Evolutionary conservation across 192 early-diverging fungal genomes (phyloP).

Genomic region (Mortierella claussenii): DNA sequence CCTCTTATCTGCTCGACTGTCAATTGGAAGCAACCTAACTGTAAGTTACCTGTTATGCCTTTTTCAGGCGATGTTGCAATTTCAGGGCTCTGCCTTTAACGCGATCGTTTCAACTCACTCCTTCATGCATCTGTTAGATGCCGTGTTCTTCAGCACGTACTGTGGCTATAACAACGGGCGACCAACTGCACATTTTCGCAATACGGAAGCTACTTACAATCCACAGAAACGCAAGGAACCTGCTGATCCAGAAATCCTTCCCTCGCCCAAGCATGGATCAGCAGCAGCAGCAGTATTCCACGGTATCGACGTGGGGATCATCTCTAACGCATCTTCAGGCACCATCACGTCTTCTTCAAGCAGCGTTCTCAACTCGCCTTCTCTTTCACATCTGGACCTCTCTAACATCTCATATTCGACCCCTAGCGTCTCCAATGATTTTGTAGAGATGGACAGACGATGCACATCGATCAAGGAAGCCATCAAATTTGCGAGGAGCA

Average conservation of each 20-base stretch:
- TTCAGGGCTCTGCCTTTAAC: too few species aligned
- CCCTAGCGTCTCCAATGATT: not conserved
- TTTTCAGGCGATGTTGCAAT: too few species aligned
- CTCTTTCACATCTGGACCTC: too few species aligned
- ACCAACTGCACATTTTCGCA: not conserved
- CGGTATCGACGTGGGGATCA: slow-evolving; percentile 5
- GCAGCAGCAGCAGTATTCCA: slow-evolving; percentile 12
- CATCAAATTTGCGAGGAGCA: slow-evolving; percentile 90
- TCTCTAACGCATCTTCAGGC: slow-evolving; percentile 17
- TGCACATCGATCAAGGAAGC: slow-evolving; percentile 90
- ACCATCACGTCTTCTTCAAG: slow-evolving; percentile 22
- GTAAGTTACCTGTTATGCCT: too few species aligned
- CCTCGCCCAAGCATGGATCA: slow-evolving; percentile 32
- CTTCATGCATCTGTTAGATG: too few species aligned
- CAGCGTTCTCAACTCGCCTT: slow-evolving; percentile 9
- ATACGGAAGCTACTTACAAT: not conserved
- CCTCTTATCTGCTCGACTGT: slow-evolving; percentile 91
- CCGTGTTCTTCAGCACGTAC: slow-evolving; percentile 94
- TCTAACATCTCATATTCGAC: slow-evolving; percentile 1
- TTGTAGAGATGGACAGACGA: slow-evolving; percentile 54
- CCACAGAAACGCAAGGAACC: slow-evolving; percentile 32
- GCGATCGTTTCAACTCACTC: too few species aligned
- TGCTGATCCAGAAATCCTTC: slow-evolving; percentile 22
- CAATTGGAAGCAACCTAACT: slow-evolving; percentile 99
- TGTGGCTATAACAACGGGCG: slow-evolving; percentile 70